phyloP scores from a whole-genome alignment of 2,329 filamentous ascomycete genomes.

The Cadophora sp. region DNA sequence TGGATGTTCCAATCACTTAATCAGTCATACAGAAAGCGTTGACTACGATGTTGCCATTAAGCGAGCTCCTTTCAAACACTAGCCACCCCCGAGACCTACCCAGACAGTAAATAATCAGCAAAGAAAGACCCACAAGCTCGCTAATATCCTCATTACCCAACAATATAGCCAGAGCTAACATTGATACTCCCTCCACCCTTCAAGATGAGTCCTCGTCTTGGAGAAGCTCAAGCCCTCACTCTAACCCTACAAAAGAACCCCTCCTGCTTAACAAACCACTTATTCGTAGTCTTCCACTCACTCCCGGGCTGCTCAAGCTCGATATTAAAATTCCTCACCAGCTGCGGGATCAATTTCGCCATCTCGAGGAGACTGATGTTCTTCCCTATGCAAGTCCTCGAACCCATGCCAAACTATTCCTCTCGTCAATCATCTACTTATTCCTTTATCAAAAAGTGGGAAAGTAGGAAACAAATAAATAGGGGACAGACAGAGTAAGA shows the following conservation, averaged over 20 bases:
- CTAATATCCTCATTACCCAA: too few species aligned
- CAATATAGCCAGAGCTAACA: too few species aligned
- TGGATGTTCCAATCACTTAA: too few species aligned
- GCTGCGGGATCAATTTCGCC: constrained; percentile 48
- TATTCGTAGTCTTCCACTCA: constrained; percentile 17
- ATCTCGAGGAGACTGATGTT: constrained; percentile 52
- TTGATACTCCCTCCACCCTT: too few species aligned
- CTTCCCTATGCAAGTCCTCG: constrained; percentile 49
- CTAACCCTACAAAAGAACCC: constrained; percentile 16
- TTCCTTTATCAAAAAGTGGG: too few species aligned
- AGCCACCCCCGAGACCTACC: too few species aligned
- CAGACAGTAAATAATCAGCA: too few species aligned
- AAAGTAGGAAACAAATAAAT: not conserved
- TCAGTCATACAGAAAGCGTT: too few species aligned
- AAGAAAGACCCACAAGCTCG: too few species aligned
- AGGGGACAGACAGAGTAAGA: not conserved
- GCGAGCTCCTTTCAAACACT: too few species aligned
- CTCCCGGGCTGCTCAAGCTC: not conserved
- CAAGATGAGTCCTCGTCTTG: too few species aligned
- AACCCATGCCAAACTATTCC: constrained; percentile 48
- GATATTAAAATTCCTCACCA: constrained; percentile 29
- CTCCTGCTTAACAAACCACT: constrained; percentile 19
- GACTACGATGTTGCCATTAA: too few species aligned
- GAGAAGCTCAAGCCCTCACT: not conserved
- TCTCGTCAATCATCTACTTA: not conserved